A percentile compares a stretch with the other conserved stretches of the same genome.
These are phyloP conservation scores for Eleusine indica DNA, from an alignment of 176 grass and related monocot genomes.

Conservation along the genomic window DNA sequence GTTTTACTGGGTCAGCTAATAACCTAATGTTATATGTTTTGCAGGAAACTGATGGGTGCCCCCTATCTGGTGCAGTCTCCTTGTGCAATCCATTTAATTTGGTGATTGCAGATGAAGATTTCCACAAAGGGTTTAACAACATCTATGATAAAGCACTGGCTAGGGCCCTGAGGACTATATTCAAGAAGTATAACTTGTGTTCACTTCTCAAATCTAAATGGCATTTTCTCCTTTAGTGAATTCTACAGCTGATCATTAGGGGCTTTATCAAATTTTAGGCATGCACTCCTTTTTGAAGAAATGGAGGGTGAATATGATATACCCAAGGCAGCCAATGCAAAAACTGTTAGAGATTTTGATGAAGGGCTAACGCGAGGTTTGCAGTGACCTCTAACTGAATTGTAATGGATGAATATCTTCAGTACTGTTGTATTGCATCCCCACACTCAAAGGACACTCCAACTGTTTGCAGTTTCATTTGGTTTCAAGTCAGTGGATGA, in stretches of 20 bases:
- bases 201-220: conserved; percentile 28
- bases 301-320: conserved; percentile 88
- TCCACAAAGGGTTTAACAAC: conserved; percentile 96
- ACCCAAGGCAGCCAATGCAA: conserved; percentile 74
- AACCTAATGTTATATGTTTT: conserved; percentile 22
- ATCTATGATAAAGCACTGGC: conserved; percentile 88
- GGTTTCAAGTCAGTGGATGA: conserved; percentile 98
- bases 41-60: conserved; percentile 80
- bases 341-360: conserved; percentile 91
- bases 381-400: conserved; percentile 5
- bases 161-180: conserved; percentile 62
- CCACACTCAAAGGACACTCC: conserved; percentile 27
- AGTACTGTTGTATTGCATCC: not conserved
- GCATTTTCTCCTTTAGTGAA: conserved; percentile 18
- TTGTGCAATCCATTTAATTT: conserved; percentile 97
- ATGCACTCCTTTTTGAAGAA: conserved; percentile 82
- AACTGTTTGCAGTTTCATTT: conserved; percentile 81
- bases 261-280: conserved; percentile 59
- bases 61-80: conserved; percentile 87
- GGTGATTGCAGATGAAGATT: conserved; percentile 97
- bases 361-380: conserved; percentile 89
- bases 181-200: conserved; percentile 71
- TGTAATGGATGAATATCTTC: not conserved
- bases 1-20: not conserved
- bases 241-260: conserved; percentile 47